Base-by-base conservation (phyloP, 2,329 filamentous ascomycete genomes). In the Conoideocrella luteorostrata region DNA sequence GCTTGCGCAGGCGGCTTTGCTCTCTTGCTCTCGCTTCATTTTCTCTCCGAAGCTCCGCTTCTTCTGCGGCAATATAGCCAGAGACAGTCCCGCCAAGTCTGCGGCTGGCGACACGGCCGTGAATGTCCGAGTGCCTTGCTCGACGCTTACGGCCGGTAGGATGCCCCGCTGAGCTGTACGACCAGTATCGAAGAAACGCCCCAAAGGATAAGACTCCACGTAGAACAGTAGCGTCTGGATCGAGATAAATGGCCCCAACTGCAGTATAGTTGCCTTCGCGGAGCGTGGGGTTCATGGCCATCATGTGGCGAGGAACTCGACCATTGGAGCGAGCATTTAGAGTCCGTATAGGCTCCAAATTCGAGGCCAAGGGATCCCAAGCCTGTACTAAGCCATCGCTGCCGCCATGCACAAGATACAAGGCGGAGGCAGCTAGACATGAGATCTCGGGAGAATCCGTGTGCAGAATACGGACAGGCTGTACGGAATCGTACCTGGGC, bases 361-460 rank as follows among this genome's bases (percentile, higher is more conserved):
- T 85, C 2, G 91, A 97, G 1, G 84, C 88, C 37, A 98, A 70
- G n/a, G 86, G 87, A 67, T 98, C 93, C 93, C 93, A 98, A 5
- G 89, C 87, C 62, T 97, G 93, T 4, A 95, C 91, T 3, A 97
- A 77, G 1, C 93, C 91, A 64, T 98, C 93, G 52, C 86, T 95
- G 21, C 93, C 93, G 39, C 93, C 93, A 60, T 95, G 88, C 6
- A 97, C 86, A 13, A 98, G 67, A 58, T 95, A 94, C 13, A 98
- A 70, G 2, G 88, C 86, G 1, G 89, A 88, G 37, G 95, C 63
- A 5, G 85, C 93, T 13, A 98, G 65, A 48, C 82, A 88, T 0
- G 89, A 87, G 15, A 97, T 82, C 58, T 88, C 78, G 0, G 91
- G 89, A 0, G 91, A 97, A 36, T 95, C 88, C 0, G 93, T 97